Base-by-base conservation (phyloP, 495 filamentous ascomycete genomes). In the Penicillium longicatenatum region DNA sequence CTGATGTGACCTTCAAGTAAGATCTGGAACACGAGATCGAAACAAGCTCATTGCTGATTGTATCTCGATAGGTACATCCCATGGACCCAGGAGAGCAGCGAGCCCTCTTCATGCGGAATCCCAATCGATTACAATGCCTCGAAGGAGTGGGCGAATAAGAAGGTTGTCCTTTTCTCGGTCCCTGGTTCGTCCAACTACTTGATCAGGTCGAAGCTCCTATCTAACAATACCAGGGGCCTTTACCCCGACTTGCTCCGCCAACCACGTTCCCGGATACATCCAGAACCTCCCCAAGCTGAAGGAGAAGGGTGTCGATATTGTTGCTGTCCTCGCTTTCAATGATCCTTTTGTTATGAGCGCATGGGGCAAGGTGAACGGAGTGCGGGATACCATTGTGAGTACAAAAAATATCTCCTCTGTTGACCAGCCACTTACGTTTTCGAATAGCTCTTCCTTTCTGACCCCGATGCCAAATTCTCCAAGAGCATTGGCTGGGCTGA, bases 311-410 rank as follows among this genome's bases (percentile, higher is more conserved):
- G 91, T 97, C 21, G 89, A 97, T 71, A 68, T 90, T 50, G 84
- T 97, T 46, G 82, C 89, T 17, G 86, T 93, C 54, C 84, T 96
- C 64, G 89, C 91, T 20, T 90, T 77, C 79, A 97, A 98, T 63
- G 92, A 97, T 75, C 79, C 86, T 14, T 96, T 84, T 66, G 93
- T 98, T 54, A 96, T 96, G 91, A 86, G 84, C 61, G 93, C 93
- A 14, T 98, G 93, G 93, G 89, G 87, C 63, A 97, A 96, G 82
- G 93, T 91, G 26, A 96, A 97, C 71, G 78, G 82, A 24, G 80
- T 95, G 59, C 89, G 85, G 61, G 66, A 79, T 45, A 83, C 85
- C 37, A 90, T 94, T 59, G 89, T 93, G 70, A 64, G 85, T 79
- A 22, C 4, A 31, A 29, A 29, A n/a, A 41, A 46, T 41, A 9